phyloP scores from a whole-genome alignment of 2,329 filamentous ascomycete species.

The Botrytis elliptica region DNA sequence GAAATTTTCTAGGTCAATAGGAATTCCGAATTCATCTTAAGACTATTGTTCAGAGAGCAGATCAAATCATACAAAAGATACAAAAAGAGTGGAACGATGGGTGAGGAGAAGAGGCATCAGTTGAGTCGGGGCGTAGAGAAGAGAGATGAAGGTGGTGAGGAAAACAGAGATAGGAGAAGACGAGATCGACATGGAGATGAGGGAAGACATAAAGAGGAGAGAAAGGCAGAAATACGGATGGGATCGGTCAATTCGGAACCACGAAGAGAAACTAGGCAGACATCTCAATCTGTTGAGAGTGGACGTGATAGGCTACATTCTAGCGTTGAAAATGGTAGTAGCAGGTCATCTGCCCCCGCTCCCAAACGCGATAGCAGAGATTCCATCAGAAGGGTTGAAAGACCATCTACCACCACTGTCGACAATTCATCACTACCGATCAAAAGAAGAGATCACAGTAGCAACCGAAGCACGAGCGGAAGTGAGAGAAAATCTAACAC shows the following conservation, averaged over 20 bases:
- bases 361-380: background rate
- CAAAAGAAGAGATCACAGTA: background rate
- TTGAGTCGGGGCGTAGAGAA: background rate
- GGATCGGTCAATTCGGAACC: background rate
- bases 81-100: background rate
- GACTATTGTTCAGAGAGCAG: background rate
- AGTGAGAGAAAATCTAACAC: background rate
- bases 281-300: background rate
- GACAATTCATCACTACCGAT: background rate
- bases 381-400: background rate
- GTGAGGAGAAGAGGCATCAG: background rate
- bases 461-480: background rate
- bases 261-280: background rate
- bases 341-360: background rate
- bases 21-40: accelerated
- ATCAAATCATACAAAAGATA: accelerated
- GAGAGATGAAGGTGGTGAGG: background rate
- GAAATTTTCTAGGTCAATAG: background rate
- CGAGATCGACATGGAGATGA: background rate
- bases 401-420: background rate
- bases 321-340: background rate
- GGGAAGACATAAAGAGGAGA: background rate
- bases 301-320: too few relatives aligned
- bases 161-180: background rate
- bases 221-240: background rate